Percentiles rank a stretch among this genome's conserved stretches.
Evolutionary conservation across 495 filamentous ascomycete species (phyloP).

Genomic region (Aspergillus coremiiformis): DNA sequence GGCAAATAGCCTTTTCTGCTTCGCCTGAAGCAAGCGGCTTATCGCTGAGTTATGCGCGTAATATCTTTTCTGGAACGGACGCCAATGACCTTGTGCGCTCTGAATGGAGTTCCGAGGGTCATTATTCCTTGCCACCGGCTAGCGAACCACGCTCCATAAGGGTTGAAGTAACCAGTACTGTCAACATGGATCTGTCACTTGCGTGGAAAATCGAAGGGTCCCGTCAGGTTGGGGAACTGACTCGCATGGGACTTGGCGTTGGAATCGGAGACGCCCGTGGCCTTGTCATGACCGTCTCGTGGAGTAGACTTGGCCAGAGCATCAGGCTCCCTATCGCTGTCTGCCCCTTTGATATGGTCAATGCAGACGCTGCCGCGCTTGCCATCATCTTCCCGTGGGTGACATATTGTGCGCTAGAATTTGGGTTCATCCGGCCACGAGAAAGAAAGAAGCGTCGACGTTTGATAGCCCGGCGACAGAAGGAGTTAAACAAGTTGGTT

Average conservation of each 20-base stretch:
- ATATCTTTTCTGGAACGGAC: constrained; percentile 35
- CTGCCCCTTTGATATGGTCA: constrained; percentile 31
- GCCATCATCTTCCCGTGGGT: constrained; percentile 42
- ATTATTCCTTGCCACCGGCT: constrained; percentile 26
- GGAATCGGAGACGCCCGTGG: constrained; percentile 27
- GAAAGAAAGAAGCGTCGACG: constrained; percentile 31
- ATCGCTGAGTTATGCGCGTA: constrained; percentile 32
- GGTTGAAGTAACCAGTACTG: constrained; percentile 21
- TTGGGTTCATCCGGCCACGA: constrained; percentile 37
- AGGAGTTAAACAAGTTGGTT: constrained; percentile 35
- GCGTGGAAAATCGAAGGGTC: constrained; percentile 33
- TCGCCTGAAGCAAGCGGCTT: constrained; percentile 24
- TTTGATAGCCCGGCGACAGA: constrained; percentile 30
- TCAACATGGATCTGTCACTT: constrained; percentile 20
- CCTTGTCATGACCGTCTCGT: constrained; percentile 33
- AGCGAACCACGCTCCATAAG: constrained; percentile 31
- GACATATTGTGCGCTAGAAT: constrained; percentile 44
- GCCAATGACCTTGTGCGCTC: constrained; percentile 26
- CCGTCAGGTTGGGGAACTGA: constrained; percentile 33
- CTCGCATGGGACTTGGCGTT: constrained; percentile 35
- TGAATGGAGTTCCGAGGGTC: constrained; percentile 39
- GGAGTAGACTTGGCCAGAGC: constrained; percentile 36
- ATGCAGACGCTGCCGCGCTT: constrained; percentile 29
- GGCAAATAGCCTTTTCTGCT: constrained; percentile 24
- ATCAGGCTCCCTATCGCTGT: constrained; percentile 36